Base-by-base conservation (phyloP, 495 filamentous ascomycete genomes). In the Talaromyces stipitatus region DNA sequence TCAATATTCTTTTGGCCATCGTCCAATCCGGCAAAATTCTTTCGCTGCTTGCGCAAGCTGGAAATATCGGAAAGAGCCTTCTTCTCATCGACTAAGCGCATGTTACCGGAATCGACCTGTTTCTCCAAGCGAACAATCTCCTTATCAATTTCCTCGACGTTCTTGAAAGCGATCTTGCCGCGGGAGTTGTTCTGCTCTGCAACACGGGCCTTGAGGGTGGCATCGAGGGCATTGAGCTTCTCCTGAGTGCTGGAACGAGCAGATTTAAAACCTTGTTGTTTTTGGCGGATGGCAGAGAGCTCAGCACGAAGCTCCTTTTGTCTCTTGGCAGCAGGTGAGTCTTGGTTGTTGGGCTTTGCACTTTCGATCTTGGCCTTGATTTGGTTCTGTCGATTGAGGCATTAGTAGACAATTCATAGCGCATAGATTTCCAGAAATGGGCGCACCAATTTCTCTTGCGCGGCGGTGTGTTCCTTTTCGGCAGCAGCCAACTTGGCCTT, bases 81-180 rank as follows among this genome's bases (percentile, higher is more conserved):
- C 80, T 89, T 92, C 82, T 97, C 95, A 59, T 97, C 94, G 3
- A 97, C 95, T 55, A 99, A 70, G 64, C 90, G 94, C 85, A 97
- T 88, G 60, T 79, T 87, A 46, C 92, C 90, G 50, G 83, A 80
- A 69, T 94, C 88, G 57, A 97, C 91, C 56, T 89, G 80, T 71
- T 84, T 85, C 55, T 96, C 90, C 47, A 96, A 83, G 14, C 76
- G 77, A 28, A 82, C 76, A 61, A 99, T 92, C 68, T 90, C 83
- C 20, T 76, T 77, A 69, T 97, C 91, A 50, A 97, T 73, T 38
- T 97, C 94, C 32, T 92, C 92, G 52, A 87, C 82, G 59, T 74
- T 88, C 82, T 91, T 95, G 82, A 86, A 97, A 22, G 80, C 71
- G 55, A 96, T 81, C 66, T 85, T 85, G 65, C 80, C 79, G 43